Evolutionary conservation across 768 basidiomycete species (phyloP).

Genomic region (Lepiota venenata): DNA sequence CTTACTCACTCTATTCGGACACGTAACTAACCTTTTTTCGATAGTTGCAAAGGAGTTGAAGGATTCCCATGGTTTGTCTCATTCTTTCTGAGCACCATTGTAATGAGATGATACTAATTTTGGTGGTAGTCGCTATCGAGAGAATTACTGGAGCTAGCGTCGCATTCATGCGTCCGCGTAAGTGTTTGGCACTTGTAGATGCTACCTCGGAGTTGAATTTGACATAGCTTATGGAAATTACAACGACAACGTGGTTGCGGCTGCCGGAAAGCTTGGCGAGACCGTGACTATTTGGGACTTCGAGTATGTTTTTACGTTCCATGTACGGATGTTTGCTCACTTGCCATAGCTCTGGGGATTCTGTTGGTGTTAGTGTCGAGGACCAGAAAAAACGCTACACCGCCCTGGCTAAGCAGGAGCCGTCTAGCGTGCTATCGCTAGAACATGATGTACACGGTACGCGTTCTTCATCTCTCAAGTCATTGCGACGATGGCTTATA

Average conservation of each 20-base stretch:
- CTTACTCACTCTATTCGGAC: not conserved
- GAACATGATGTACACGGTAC: constrained; percentile 15
- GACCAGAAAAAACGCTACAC: constrained; percentile 10
- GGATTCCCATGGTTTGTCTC: constrained; percentile 27
- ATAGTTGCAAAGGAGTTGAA: constrained; percentile 30
- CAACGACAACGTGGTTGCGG: constrained; percentile 11
- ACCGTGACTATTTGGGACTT: constrained; percentile 14
- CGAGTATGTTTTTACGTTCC: constrained; percentile 10
- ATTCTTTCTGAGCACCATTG: not conserved
- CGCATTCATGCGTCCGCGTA: constrained; percentile 39
- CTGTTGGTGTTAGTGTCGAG: not conserved
- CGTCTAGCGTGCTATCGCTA: constrained; percentile 9
- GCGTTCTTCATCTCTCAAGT: not conserved
- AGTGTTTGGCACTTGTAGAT: constrained; percentile 12
- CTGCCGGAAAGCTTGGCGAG: constrained; percentile 9
- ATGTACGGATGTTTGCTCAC: not conserved
- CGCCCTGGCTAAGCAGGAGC: not conserved
- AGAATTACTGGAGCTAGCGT: constrained; percentile 33
- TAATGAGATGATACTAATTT: not conserved
- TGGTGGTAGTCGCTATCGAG: constrained; percentile 30
- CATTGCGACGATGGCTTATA: too few relatives aligned
- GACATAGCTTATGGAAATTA: constrained; percentile 14
- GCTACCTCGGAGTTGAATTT: not conserved
- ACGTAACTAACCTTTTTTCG: not conserved
- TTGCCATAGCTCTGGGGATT: constrained; percentile 13